phyloP scores from a whole-genome alignment of 1,284 basidiomycete species.

The Volvariella volvacea region DNA sequence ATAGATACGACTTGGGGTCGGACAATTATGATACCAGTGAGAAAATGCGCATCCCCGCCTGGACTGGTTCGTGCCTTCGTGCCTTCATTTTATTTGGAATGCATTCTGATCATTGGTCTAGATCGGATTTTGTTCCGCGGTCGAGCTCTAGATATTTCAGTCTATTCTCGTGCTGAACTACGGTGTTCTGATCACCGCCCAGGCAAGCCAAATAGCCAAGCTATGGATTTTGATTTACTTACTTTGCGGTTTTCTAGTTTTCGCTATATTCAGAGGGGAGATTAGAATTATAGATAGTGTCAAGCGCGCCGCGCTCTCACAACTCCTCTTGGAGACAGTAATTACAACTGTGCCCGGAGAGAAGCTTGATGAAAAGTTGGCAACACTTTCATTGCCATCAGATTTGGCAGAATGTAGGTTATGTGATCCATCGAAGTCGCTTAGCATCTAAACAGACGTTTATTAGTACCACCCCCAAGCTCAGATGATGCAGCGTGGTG shows the following conservation, averaged over 20 bases:
- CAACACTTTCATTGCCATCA: slow-evolving; percentile 35
- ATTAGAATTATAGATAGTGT: slow-evolving; percentile 74
- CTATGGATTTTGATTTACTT: too few species aligned
- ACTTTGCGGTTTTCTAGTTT: slow-evolving; percentile 68
- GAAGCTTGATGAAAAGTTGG: slow-evolving; percentile 66
- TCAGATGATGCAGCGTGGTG: slow-evolving; percentile 73
- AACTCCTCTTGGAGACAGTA: slow-evolving; percentile 60
- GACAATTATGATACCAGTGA: slow-evolving; percentile 93
- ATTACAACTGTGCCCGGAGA: slow-evolving; percentile 54
- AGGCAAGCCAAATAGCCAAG: slow-evolving; percentile 34
- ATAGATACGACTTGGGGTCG: slow-evolving; percentile 80
- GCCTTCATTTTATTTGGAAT: background rate
- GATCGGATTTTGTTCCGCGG: slow-evolving; percentile 92
- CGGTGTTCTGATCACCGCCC: slow-evolving; percentile 92
- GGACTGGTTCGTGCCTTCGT: slow-evolving; percentile 70
- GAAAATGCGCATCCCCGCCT: slow-evolving; percentile 94
- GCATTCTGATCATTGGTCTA: slow-evolving; percentile 18
- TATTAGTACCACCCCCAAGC: slow-evolving; percentile 75
- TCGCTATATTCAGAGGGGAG: slow-evolving; percentile 73
- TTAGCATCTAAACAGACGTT: slow-evolving; percentile 3
- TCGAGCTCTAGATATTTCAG: slow-evolving; percentile 50
- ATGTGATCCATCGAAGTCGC: slow-evolving; percentile 1
- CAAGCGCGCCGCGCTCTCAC: slow-evolving; percentile 68
- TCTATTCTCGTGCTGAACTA: slow-evolving; percentile 76
- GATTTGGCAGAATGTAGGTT: slow-evolving; percentile 28